Conservation (phyloP, 345 rosid genomes). For the Eucalyptus curtisii region DNA sequence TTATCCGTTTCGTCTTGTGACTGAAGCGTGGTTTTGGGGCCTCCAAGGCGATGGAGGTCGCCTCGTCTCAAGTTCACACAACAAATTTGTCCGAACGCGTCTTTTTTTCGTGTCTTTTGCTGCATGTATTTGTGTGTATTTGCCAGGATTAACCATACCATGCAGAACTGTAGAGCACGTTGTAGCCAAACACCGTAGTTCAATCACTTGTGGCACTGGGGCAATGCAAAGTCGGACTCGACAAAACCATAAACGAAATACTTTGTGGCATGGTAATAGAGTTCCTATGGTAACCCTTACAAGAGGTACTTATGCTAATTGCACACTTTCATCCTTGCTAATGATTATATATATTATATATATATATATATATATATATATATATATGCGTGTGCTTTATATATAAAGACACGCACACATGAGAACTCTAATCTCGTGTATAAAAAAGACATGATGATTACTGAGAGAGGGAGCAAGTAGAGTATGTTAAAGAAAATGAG, state of each 20-base stretch:
- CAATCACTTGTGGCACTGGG: neutral
- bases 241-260: neutral
- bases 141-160: neutral
- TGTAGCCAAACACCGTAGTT: neutral
- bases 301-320: no score
- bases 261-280: neutral
- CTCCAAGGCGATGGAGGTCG: neutral
- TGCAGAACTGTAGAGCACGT: neutral
- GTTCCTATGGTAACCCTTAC: neutral
- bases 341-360: no score
- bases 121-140: neutral
- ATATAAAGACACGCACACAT: no score
- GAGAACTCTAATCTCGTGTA: neutral
- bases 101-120: neutral
- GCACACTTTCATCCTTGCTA: no score
- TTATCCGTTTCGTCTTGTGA: neutral
- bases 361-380: no score
- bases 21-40: neutral
- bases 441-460: neutral
- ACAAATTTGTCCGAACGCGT: neutral
- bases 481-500: neutral
- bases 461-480: neutral
- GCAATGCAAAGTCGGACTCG: neutral
- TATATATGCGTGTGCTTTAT: no score
- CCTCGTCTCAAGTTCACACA: neutral